Evolutionary conservation across 108 stramenopile genomes (phyloP).

Genomic region (Phaeodactylum tricornutum): DNA sequence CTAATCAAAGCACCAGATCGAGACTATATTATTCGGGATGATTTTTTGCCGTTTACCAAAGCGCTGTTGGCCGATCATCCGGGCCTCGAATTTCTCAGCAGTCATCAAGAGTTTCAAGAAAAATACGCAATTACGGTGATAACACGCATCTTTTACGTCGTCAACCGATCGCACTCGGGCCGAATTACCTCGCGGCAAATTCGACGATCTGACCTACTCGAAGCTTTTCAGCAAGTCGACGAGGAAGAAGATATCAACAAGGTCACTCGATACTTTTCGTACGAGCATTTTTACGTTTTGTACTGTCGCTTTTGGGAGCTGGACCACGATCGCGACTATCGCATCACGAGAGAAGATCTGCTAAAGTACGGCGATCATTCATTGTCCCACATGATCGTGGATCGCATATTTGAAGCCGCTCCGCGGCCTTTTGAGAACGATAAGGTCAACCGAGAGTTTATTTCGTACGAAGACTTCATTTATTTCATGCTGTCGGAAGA

Average conservation of each 20-base stretch:
- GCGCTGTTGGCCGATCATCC: slow-evolving; percentile 89
- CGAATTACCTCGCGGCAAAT: slow-evolving; percentile 84
- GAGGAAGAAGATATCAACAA: slow-evolving; percentile 98
- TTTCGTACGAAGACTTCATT: slow-evolving; percentile 96
- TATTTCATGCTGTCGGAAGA: slow-evolving; percentile 95
- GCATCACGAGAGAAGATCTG: slow-evolving; percentile 87
- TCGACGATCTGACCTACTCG: slow-evolving; percentile 74
- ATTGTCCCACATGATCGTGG: slow-evolving; percentile 90
- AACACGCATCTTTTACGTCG: slow-evolving; percentile 91
- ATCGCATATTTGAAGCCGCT: slow-evolving; percentile 94
- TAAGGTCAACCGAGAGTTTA: slow-evolving; percentile 39
- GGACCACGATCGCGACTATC: slow-evolving; percentile 93
- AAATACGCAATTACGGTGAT: slow-evolving; percentile 96
- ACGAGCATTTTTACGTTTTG: slow-evolving; percentile 99
- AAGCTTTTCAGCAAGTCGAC: slow-evolving; percentile 81
- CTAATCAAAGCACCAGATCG: slow-evolving; percentile 67
- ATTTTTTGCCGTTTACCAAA: slow-evolving; percentile 89
- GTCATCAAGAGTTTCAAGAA: slow-evolving; percentile 93
- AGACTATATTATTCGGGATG: slow-evolving; percentile 81
- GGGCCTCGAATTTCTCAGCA: slow-evolving; percentile 80
- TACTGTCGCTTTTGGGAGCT: slow-evolving; percentile 99
- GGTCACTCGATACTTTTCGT: slow-evolving; percentile 84
- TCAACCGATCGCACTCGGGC: slow-evolving; percentile 84
- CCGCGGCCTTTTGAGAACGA: slow-evolving; percentile 65
- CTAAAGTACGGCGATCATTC: slow-evolving; percentile 94